These are phyloP conservation scores for Arctium lappa DNA, from an alignment of 129 eudicot genomes.

Conservation along the genomic window DNA sequence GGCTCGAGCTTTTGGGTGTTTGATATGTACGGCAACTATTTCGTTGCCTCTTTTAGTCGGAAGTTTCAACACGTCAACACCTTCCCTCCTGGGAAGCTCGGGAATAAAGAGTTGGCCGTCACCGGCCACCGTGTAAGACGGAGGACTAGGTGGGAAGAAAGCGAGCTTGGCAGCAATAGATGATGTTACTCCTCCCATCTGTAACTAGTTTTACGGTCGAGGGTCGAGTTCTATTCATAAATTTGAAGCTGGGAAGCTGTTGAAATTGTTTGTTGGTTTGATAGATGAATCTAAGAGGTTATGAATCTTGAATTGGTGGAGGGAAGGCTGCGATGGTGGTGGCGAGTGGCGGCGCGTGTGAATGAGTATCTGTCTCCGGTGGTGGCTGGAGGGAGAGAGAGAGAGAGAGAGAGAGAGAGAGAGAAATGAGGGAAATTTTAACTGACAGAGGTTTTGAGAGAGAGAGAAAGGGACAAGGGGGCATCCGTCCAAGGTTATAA, in stretches of 20 bases:
- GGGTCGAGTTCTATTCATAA: conserved; percentile 40
- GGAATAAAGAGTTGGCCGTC: conserved; percentile 51
- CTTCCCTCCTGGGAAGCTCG: conserved; percentile 75
- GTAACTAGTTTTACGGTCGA: neutral
- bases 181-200: conserved; percentile 95
- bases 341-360: conserved; percentile 26
- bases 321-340: neutral
- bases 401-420: neutral
- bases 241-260: conserved; percentile 2
- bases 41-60: conserved; percentile 80
- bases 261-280: neutral
- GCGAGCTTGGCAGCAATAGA: conserved; percentile 98
- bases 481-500: neutral
- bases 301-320: no score
- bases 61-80: conserved; percentile 69
- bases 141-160: conserved; percentile 95
- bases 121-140: conserved; percentile 76
- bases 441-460: neutral
- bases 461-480: neutral
- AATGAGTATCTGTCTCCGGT: neutral
- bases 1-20: conserved; percentile 72
- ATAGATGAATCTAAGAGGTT: no score
- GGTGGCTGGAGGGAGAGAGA: neutral
- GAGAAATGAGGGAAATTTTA: neutral
- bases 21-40: conserved; percentile 67